Evolutionary conservation across 2,329 filamentous ascomycete species (phyloP).

Genomic region (Seiridium cupressi): DNA sequence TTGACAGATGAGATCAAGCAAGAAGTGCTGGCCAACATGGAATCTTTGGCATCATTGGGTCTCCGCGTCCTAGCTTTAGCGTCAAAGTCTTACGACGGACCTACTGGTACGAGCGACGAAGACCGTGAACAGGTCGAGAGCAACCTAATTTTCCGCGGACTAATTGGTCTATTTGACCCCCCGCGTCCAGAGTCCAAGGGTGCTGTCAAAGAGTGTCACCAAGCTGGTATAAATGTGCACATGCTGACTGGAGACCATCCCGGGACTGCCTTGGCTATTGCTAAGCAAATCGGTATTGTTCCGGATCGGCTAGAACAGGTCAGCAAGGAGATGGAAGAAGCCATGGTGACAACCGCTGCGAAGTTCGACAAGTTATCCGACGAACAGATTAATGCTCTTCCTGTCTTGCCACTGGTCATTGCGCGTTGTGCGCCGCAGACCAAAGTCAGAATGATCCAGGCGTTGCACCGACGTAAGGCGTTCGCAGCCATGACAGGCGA

Average conservation of each 20-base stretch:
- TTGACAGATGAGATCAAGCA: slow-evolving; percentile 48
- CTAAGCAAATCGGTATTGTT: slow-evolving; percentile 56
- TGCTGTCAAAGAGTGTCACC: slow-evolving; percentile 49
- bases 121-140: slow-evolving; percentile 1
- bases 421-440: slow-evolving; percentile 68
- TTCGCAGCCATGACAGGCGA: slow-evolving; percentile 70
- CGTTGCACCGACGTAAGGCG: slow-evolving; percentile 4
- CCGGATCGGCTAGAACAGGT: slow-evolving; percentile 13
- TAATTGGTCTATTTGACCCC: slow-evolving; percentile 41
- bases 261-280: slow-evolving; percentile 56
- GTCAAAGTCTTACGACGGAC: slow-evolving; percentile 36
- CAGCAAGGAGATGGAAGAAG: background rate
- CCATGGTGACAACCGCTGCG: slow-evolving; percentile 51
- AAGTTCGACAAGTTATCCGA: slow-evolving; percentile 64
- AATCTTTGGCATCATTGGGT: slow-evolving; percentile 52
- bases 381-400: slow-evolving; percentile 61
- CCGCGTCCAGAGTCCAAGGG: slow-evolving; percentile 59
- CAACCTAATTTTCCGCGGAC: background rate
- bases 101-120: slow-evolving; percentile 16
- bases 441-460: slow-evolving; percentile 73
- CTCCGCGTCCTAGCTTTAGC: slow-evolving; percentile 68
- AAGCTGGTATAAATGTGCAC: slow-evolving; percentile 55
- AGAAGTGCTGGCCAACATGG: slow-evolving; percentile 60
- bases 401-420: slow-evolving; percentile 65
- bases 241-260: slow-evolving; percentile 63